Evolutionary conservation across 139 green algal genomes (phyloP).

Genomic region (Gonium pectorale): DNA sequence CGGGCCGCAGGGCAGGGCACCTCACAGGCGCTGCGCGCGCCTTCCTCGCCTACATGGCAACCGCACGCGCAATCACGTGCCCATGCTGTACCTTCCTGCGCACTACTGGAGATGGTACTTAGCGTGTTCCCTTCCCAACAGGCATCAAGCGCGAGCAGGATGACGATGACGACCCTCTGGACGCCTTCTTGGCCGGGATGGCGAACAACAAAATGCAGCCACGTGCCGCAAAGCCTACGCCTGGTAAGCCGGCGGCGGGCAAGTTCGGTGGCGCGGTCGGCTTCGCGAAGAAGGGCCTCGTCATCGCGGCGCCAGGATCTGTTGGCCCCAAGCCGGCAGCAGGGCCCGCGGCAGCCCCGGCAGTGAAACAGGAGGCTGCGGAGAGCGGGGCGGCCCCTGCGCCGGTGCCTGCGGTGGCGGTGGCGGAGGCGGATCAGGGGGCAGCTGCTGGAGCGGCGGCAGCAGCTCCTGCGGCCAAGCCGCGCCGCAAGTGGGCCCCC

Average conservation of each 20-base stretch:
- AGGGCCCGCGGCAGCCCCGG: background rate
- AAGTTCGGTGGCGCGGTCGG: background rate
- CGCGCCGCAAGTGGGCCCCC: constrained; percentile 77
- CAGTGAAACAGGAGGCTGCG: background rate
- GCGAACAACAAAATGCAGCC: background rate
- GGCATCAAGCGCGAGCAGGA: constrained; percentile 28
- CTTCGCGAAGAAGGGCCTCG: constrained; percentile 1
- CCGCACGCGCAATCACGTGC: too few relatives aligned
- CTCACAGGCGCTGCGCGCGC: too few relatives aligned
- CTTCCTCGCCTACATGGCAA: too few relatives aligned
- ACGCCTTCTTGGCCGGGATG: background rate
- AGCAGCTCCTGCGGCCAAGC: constrained; percentile 15
- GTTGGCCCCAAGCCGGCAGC: background rate
- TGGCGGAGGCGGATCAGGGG: too few relatives aligned
- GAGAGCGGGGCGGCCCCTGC: background rate
- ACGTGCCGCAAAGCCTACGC: background rate
- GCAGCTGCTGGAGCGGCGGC: background rate
- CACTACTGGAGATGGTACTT: too few relatives aligned
- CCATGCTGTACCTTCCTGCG: too few relatives aligned
- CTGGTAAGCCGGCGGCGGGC: background rate
- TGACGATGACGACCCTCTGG: constrained; percentile 41
- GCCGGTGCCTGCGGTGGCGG: background rate
- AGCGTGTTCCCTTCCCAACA: too few relatives aligned
- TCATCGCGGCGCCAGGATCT: background rate
- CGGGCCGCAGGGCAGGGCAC: too few relatives aligned